A percentile compares a stretch with the other conserved stretches of the same genome.
phyloP scores from a whole-genome alignment of 257 asterid genomes.

The Gentiana macrophylla region DNA sequence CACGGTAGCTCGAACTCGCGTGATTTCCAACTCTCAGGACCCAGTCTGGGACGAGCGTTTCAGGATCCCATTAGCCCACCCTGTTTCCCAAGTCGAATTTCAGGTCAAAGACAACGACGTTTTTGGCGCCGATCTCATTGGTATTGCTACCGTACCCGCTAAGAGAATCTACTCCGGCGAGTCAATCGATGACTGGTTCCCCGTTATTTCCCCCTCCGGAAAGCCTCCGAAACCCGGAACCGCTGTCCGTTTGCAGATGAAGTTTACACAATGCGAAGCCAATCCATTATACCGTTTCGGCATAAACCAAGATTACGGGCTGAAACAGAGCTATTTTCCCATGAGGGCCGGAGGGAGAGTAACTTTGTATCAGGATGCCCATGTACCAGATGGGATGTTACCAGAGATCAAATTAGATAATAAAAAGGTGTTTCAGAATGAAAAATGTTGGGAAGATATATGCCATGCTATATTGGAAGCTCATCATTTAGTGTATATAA shows the following conservation, averaged over 20 bases:
- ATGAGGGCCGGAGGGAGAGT: slow-evolving; percentile 65
- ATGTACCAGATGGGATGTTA: slow-evolving; percentile 53
- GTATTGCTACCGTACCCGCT: slow-evolving; percentile 55
- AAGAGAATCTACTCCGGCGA: slow-evolving; percentile 48
- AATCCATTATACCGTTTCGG: slow-evolving; percentile 35
- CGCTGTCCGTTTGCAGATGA: slow-evolving; percentile 53
- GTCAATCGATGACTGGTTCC: slow-evolving; percentile 72
- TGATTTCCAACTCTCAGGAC: slow-evolving; percentile 68
- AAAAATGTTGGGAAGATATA: slow-evolving; percentile 74
- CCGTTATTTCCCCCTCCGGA: slow-evolving; percentile 50
- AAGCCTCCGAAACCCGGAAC: slow-evolving; percentile 58
- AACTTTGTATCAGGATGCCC: slow-evolving; percentile 72
- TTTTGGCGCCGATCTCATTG: slow-evolving; percentile 84
- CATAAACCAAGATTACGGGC: slow-evolving; percentile 29
- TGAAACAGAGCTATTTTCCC: slow-evolving; percentile 67
- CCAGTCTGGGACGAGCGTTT: slow-evolving; percentile 81
- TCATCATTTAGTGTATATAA: slow-evolving; percentile 58
- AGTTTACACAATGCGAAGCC: slow-evolving; percentile 42
- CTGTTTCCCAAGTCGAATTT: slow-evolving; percentile 69
- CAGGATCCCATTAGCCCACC: slow-evolving; percentile 76
- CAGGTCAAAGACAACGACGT: slow-evolving; percentile 83
- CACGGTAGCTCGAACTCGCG: slow-evolving; percentile 71
- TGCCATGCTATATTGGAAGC: slow-evolving; percentile 73
- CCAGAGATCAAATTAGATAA: slow-evolving; percentile 50
- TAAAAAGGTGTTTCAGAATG: slow-evolving; percentile 26